phyloP scores from a whole-genome alignment of 2,329 filamentous ascomycete species.

The Aspergillus brunneoviolaceus region DNA sequence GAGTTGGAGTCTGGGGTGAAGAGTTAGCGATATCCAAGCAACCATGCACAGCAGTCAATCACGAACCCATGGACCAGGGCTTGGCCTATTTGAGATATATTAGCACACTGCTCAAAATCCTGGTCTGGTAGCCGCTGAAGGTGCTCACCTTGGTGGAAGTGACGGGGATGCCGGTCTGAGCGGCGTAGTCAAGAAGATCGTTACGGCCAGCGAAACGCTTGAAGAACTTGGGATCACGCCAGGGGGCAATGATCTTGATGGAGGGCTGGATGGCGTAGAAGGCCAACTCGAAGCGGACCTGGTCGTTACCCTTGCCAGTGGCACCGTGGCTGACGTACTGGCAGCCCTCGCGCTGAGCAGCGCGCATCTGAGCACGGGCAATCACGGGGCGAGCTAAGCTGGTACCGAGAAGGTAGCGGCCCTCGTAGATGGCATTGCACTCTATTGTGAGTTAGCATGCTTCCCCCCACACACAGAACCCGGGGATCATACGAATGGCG shows the following conservation, averaged over 20 bases:
- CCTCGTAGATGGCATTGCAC: slow-evolving; percentile 66
- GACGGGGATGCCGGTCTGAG: slow-evolving; percentile 48
- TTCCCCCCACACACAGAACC: not conserved
- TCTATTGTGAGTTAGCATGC: slow-evolving; percentile 8
- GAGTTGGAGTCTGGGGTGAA: slow-evolving; percentile 44
- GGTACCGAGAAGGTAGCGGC: slow-evolving; percentile 59
- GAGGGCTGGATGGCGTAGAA: slow-evolving; percentile 51
- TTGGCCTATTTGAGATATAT: slow-evolving; percentile 24
- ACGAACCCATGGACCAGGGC: slow-evolving; percentile 60
- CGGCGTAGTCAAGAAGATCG: slow-evolving; percentile 51
- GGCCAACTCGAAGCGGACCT: slow-evolving; percentile 52
- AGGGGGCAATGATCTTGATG: slow-evolving; percentile 52
- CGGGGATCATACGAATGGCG: slow-evolving; percentile 53
- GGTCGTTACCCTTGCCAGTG: slow-evolving; percentile 51
- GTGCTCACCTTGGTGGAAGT: slow-evolving; percentile 44
- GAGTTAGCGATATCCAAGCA: slow-evolving; percentile 3
- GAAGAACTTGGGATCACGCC: slow-evolving; percentile 51
- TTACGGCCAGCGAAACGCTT: slow-evolving; percentile 50
- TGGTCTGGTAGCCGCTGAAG: too few relatives aligned
- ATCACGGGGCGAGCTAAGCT: slow-evolving; percentile 49
- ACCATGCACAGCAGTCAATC: not conserved
- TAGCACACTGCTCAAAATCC: not conserved
- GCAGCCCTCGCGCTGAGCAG: slow-evolving; percentile 45
- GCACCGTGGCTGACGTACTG: slow-evolving; percentile 47
- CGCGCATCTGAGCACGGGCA: slow-evolving; percentile 45